Evolutionary conservation across 345 rosid genomes (phyloP), one percentile per base, ranked within the genome.

Genomic region (Litchi chinensis): DNA sequence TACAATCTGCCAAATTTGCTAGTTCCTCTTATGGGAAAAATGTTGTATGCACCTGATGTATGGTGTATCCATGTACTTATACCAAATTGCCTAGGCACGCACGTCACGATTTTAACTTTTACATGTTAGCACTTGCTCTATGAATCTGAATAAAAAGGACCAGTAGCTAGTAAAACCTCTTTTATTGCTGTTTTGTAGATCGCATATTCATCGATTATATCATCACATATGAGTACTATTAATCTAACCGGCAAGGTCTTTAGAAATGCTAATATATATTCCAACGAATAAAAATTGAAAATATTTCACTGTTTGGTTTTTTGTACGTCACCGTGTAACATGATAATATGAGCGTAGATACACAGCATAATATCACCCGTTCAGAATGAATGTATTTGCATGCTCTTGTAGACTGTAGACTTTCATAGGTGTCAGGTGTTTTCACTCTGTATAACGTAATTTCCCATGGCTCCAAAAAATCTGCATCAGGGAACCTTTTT

Each of bases 1-100:
- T 65, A 32, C 65, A 69, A 65, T 57, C 67, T 69, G 75, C 75
- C 81, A 78, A 63, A 32, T 44, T 71, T 11, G 43, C 40, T 10
- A 52, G 13, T 44, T 16, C 39, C 12, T 65, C 65, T 43, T 9
- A 7, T 10, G 60, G 59, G n/a, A 41, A 71, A 22, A 46, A 46
- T 46, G 12, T 46, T 46, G 52, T 3, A 46, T 2, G 12, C 52
- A 46, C 52, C 52, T 46, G 52, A 46, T 11, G 52, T 46, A 11
- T 6, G 37, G 37, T 46, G 52, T 46, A 11, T 46, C 10, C 12
- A 46, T 46, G 52, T 7, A 46, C 52, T 46, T 0, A 3, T 46
- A 7, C 10, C 52, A 6, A 11, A 46, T 46, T 46, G 44, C n/a
- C 10, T 60, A 46, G 3, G 75, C 70, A 32, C n/a, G 41, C 65